Evolutionary conservation across 2,329 filamentous ascomycete genomes (phyloP).

Genomic region (Catunica adiposa): DNA sequence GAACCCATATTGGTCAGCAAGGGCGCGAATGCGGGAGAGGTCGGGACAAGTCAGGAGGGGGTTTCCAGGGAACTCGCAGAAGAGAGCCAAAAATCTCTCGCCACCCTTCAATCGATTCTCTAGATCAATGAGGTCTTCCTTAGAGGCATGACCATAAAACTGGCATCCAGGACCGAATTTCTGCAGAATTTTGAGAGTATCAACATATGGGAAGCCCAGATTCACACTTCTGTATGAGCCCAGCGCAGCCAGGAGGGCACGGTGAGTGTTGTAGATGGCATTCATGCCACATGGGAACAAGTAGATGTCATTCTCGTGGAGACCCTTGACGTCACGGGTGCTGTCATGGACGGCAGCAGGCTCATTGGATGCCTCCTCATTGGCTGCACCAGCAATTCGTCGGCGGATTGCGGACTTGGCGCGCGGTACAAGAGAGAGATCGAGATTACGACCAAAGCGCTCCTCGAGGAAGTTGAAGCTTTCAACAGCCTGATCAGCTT

Average conservation of each 20-base stretch:
- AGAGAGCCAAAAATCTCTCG: constrained; percentile 65
- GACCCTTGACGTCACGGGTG: constrained; percentile 40
- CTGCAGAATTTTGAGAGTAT: constrained; percentile 84
- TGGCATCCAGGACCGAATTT: constrained; percentile 83
- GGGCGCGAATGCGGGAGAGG: constrained; percentile 56
- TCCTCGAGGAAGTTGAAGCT: constrained; percentile 76
- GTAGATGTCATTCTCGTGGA: constrained; percentile 76
- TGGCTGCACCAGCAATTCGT: constrained; percentile 75
- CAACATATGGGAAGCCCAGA: constrained; percentile 95
- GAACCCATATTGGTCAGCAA: constrained; percentile 77
- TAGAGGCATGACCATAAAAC: constrained; percentile 72
- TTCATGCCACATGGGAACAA: constrained; percentile 88
- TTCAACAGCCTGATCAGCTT: constrained; percentile 33
- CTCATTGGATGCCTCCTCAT: constrained; percentile 32
- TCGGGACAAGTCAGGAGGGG: constrained; percentile 76
- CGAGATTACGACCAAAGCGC: constrained; percentile 81
- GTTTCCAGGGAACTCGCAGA: constrained; percentile 92
- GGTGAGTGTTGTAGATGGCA: constrained; percentile 79
- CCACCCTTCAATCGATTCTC: constrained; percentile 54
- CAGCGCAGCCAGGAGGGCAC: constrained; percentile 48
- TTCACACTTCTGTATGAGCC: constrained; percentile 61
- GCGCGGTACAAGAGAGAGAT: constrained; percentile 58
- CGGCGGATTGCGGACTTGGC: constrained; percentile 74
- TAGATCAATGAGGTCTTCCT: constrained; percentile 67
- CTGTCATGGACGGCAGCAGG: constrained; percentile 20